Conservation (phyloP, 2,329 filamentous ascomycete genomes). For the Clonostachys solani region DNA sequence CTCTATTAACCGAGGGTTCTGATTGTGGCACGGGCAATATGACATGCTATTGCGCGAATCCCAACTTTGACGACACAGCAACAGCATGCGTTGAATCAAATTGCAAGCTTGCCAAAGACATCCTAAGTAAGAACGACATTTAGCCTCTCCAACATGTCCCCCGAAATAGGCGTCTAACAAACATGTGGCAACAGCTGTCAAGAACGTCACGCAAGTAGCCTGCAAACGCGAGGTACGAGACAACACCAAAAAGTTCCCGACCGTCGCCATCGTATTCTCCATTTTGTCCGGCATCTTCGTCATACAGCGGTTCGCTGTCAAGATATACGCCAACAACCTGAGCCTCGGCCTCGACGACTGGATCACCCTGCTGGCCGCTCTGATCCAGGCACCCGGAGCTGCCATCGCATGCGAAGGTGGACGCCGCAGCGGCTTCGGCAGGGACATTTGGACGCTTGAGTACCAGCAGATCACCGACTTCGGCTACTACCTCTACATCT, state of each 20-base stretch:
- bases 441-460: conserved; percentile 44
- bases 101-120: no score
- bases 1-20: no score
- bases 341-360: conserved; percentile 10
- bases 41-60: no score
- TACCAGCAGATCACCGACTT: conserved; percentile 35
- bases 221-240: conserved; percentile 20
- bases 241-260: conserved; percentile 23
- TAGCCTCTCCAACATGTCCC: no score
- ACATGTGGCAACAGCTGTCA: background rate
- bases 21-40: no score
- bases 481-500: conserved; percentile 33
- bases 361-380: conserved; percentile 4
- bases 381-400: conserved; percentile 12
- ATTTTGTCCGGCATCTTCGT: conserved; percentile 32
- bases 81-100: no score
- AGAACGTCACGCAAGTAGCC: conserved; percentile 11
- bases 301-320: conserved; percentile 31
- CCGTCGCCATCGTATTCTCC: conserved; percentile 23
- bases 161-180: no score
- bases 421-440: conserved; percentile 36
- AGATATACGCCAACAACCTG: conserved; percentile 13
- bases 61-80: no score
- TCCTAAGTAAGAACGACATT: no score
- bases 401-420: conserved; percentile 21